Conservation (phyloP, 2,329 filamentous ascomycete species). For the Xylariaceae sp. region DNA sequence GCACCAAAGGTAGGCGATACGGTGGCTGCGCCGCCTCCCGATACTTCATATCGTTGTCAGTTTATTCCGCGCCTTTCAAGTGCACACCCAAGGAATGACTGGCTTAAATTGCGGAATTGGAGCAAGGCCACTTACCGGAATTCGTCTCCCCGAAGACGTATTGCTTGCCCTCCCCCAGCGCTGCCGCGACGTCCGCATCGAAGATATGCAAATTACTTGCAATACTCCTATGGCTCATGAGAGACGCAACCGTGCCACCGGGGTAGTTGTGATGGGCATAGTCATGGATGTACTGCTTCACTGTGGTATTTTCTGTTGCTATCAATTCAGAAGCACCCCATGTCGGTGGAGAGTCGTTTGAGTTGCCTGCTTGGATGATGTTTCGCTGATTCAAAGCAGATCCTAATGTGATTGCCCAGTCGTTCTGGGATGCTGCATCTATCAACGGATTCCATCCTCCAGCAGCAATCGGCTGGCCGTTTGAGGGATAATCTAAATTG, state of each 20-base stretch:
- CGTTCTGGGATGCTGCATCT: conserved; percentile 37
- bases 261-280: conserved; percentile 48
- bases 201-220: conserved; percentile 37
- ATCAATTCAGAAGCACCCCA: conserved; percentile 37
- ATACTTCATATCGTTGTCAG: conserved; percentile 25
- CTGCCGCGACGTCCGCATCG: conserved; percentile 38
- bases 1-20: conserved; percentile 44
- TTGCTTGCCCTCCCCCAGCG: conserved; percentile 36
- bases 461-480: conserved; percentile 36
- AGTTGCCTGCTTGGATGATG: conserved; percentile 40
- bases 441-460: conserved; percentile 35
- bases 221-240: conserved; percentile 43
- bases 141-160: conserved; percentile 48
- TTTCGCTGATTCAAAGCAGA: conserved; percentile 31
- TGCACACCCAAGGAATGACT: not conserved
- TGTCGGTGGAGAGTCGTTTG: conserved; percentile 33
- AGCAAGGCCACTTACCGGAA: conserved; percentile 34
- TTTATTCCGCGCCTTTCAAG: not conserved
- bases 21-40: conserved; percentile 35
- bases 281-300: conserved; percentile 36
- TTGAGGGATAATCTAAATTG: conserved; percentile 32
- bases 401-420: conserved; percentile 36
- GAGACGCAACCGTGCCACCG: conserved; percentile 36
- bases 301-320: conserved; percentile 34
- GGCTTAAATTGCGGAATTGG: not conserved